Base-by-base conservation (phyloP, 2,329 filamentous ascomycete genomes). In the Anisogramma anomala region DNA sequence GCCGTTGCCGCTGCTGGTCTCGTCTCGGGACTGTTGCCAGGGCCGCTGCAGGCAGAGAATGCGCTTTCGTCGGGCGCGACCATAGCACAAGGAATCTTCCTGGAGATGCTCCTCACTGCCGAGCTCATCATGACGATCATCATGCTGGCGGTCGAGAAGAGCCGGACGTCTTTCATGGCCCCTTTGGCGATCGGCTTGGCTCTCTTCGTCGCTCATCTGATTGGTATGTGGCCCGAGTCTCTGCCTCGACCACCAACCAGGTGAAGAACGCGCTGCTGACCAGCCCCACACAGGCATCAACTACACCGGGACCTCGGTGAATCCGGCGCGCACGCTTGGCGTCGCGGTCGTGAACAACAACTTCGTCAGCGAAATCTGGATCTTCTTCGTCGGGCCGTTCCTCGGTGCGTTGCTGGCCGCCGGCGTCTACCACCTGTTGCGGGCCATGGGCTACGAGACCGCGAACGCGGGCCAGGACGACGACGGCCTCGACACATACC, bases 91-190 rank as follows among this genome's bases (percentile, higher is more conserved):
- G 71, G 71, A 10, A 52, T 75, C 18, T 72, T 75, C 52, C 69
- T 75, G 42, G 72, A 75, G 51, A 64, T 68, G 53, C 66, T 74
- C 46, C 59, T 75, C 19, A 75, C 71, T 2, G 63, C 68, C 1
- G 63, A 72, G 52, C 57, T 75, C 10, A 64, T 74, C 18, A 62
- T 74, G 33, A 67, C 70, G 3, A 68, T 74, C 41, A 66, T 72
- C 53, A 77, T 78, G 73, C 59, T 78, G 36, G 74, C 72, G 1
- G 69, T 68, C 10, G 73, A 78, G 48, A 79, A 80, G 54, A 75
- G 79, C 54, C 72, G 72, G 47, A 71, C 70, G 1, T 79, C 75
- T 0, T 80, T 68, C 52, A 61, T 80, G 6, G 77, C 76, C 0
- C 77, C 77, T 0, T 59, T 81, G 1, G 76, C 73, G 2, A 79